Percentiles rank a stretch among this genome's conserved stretches.
Evolutionary conservation across 495 filamentous ascomycete genomes (phyloP).

Genomic region (Penicillium bovifimosum): DNA sequence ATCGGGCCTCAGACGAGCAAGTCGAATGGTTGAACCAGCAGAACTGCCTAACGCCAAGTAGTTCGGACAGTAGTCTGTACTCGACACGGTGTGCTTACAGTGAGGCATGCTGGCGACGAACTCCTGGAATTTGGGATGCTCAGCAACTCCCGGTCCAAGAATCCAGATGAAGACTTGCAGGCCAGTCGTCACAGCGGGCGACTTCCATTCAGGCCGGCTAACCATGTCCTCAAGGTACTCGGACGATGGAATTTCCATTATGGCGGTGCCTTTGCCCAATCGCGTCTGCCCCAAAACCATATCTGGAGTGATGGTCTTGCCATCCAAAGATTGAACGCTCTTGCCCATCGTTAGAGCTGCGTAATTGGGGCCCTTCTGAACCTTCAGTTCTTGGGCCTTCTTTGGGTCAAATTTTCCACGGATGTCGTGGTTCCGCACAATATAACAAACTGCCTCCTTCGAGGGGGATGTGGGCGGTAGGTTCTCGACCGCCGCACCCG

Average conservation of each 20-base stretch:
- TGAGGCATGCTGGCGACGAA: conserved; percentile 61
- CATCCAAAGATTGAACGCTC: conserved; percentile 48
- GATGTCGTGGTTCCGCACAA: conserved; percentile 66
- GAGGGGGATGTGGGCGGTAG: conserved; percentile 63
- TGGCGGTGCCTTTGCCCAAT: conserved; percentile 61
- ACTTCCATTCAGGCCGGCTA: conserved; percentile 66
- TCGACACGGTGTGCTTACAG: conserved; percentile 70
- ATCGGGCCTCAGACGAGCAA: conserved; percentile 62
- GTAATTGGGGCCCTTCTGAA: conserved; percentile 49
- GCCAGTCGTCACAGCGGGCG: conserved; percentile 56
- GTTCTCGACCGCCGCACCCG: conserved; percentile 55
- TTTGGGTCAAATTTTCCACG: conserved; percentile 72
- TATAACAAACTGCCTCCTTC: conserved; percentile 70
- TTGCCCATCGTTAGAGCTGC: conserved; percentile 49
- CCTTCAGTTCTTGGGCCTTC: conserved; percentile 55
- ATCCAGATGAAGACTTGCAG: conserved; percentile 76
- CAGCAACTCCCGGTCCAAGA: conserved; percentile 59
- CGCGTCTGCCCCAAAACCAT: conserved; percentile 57
- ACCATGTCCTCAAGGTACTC: conserved; percentile 66
- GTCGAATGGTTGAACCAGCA: conserved; percentile 54
- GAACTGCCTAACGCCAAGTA: conserved; percentile 59
- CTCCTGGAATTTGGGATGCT: conserved; percentile 52
- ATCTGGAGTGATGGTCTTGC: conserved; percentile 55
- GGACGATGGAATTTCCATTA: conserved; percentile 68
- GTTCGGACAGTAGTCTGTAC: conserved; percentile 66